Base-by-base conservation (phyloP, 164 flowering plant genomes). In the Stephania yunnanensis region DNA sequence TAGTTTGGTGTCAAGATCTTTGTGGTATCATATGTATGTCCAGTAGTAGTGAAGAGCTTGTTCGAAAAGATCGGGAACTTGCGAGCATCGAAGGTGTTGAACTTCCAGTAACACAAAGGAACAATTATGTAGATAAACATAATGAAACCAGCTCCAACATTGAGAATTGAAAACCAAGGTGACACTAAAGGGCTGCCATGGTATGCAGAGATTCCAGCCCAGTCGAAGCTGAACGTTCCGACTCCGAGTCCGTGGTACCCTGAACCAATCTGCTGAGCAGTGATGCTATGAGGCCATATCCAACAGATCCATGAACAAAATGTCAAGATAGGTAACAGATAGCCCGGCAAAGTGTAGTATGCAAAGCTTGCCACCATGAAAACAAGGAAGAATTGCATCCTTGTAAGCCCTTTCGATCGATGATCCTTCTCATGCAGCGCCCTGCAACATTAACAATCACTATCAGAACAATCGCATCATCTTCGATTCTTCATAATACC, bases 301-400 rank as follows among this genome's bases (percentile, higher is more conserved):
- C 97, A 94, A 72, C 98, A 94, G 6, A 94, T 91, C 97, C 97
- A 92, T 36, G 98, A 94, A 84, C 93, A 93, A 85, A 91, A 94
- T 55, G 98, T 90, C 78, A 94, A 78, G 45, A 94, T 88, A 42
- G 91, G 87, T 80, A 94, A 86, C 2, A 94, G 86, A 78, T 94
- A 94, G n/a, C 98, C 98, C 0, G 98, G 98, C 45, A 94, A 76
- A 10, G 90, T 74, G 73, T 94, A 94, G 74, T 94, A 94, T 5
- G 80, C 80, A 73, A 94, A 92, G 83, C 98, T 94, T 48, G 88
- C 92, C 19, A 50, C 85, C 82, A 93, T 68, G 82, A 85, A 87
- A 46, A 89, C 30, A 1, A 94, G 89, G 85, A 94, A 94, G 76
- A 94, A 94, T 64, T 83, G 80, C 97, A 91, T 92, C 82, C 98